Evolutionary conservation across 768 basidiomycete species (phyloP).

Genomic region (Hydnomerulius pinastri): DNA sequence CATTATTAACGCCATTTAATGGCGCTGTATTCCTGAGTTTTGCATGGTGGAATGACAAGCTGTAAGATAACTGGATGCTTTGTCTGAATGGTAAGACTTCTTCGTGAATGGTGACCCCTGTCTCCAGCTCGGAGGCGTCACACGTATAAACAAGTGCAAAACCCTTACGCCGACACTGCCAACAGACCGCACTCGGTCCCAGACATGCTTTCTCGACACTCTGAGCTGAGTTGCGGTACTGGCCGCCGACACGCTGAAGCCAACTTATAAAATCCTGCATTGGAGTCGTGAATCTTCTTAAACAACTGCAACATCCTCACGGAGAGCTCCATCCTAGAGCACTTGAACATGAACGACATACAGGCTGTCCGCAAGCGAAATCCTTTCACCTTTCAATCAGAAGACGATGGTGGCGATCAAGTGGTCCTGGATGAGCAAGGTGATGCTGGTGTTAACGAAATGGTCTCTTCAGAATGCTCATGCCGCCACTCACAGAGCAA

Average conservation of each 20-base stretch:
- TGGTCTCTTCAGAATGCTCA: not conserved
- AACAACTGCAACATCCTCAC: not conserved
- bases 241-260: conserved; percentile 4
- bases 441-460: conserved; percentile 15
- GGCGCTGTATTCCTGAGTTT: too few species aligned
- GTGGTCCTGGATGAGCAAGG: conserved; percentile 57
- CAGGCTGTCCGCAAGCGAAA: conserved; percentile 44
- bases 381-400: conserved; percentile 42
- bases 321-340: not conserved
- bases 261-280: conserved; percentile 11
- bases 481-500: conserved; percentile 51
- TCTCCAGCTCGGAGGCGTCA: too few species aligned
- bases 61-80: not conserved
- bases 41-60: too few species aligned
- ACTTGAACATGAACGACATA: conserved; percentile 14
- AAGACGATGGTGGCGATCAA: conserved; percentile 30
- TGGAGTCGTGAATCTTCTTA: too few species aligned
- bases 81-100: not conserved
- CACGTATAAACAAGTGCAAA: conserved; percentile 20
- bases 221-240: not conserved
- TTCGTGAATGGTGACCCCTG: not conserved
- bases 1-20: not conserved
- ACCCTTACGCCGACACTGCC: conserved; percentile 13
- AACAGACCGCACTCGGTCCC: conserved; percentile 28
- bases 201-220: conserved; percentile 2